Evolutionary conservation across 768 basidiomycete species (phyloP), one percentile per base, ranked within the genome.

Genomic region (Kwoniella dendrophila): DNA sequence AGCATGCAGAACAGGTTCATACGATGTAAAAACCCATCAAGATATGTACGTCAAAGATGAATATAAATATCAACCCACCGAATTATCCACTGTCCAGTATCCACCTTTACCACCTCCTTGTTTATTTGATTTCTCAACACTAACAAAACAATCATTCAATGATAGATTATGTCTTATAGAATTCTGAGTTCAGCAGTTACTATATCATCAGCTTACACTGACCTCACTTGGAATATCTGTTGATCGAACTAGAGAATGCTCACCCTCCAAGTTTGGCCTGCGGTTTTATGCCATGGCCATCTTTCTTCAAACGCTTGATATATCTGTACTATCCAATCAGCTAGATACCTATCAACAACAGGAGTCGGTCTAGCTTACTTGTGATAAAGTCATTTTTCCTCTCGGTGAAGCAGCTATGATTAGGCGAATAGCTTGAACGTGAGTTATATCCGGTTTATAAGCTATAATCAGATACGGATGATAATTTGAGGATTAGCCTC

Each of bases 381-480:
- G 55, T 29, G 47, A 12, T 22, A 66, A 43, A 26, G 64, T 61
- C 55, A 66, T 45, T 29, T 20, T 38, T 12, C 52, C 45, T 20
- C 32, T 50, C 1, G 64, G 64, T 6, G 64, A 66, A n/a, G 64
- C 56, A 33, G 64, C 64, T 6, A 66, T 66, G 48, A 66, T 55
- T 27, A 66, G 22, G 12, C 64, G 30, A 5, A 61, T 61, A 27
- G 52, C 52, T 18, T 51, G 48, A 27, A 57, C 59, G 27, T 49
- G 40, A 3, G 64, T 47, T 22, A 66, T 24, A 30, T 61, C 64
- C 22, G 54, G 54, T 20, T 66, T 66, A 29, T 66, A 56, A 0
- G 41, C 59, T 64, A 14, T 29, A 14, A 18, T 4, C 7, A 11
- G 7, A 40, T 51, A 34, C 8, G 11, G n/a, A n/a, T n/a, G n/a